Evolutionary conservation across 2,329 filamentous ascomycete genomes (phyloP).

Genomic region (Fusarium nygamai): DNA sequence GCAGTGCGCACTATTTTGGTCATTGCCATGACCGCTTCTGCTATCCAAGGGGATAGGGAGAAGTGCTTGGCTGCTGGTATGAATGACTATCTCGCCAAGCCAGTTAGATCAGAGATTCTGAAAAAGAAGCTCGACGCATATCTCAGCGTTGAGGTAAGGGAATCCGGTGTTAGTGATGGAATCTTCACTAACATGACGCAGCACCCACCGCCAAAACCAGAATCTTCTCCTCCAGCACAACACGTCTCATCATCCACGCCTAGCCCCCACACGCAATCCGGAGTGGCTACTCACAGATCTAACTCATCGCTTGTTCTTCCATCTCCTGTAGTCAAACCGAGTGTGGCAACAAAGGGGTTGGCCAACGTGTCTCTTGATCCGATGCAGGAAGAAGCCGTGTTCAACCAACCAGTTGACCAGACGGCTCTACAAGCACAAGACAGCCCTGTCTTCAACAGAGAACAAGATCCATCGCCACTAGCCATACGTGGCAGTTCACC

Average conservation of each 20-base stretch:
- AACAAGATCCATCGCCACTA: constrained; percentile 28
- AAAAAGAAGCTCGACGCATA: constrained; percentile 80
- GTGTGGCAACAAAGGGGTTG: background rate
- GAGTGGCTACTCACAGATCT: constrained; percentile 9
- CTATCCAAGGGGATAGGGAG: constrained; percentile 92
- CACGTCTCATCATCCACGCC: background rate
- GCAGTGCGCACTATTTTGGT: constrained; percentile 85
- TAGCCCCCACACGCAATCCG: constrained; percentile 13
- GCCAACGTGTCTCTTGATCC: constrained; percentile 38
- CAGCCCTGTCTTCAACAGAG: constrained; percentile 40
- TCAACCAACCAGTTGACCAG: constrained; percentile 46
- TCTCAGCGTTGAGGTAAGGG: constrained; percentile 52
- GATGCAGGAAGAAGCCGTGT: constrained; percentile 47
- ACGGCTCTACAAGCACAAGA: constrained; percentile 40
- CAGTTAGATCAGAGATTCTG: constrained; percentile 87
- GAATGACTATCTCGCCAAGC: constrained; percentile 97
- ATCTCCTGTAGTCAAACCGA: constrained; percentile 7
- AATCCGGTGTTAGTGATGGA: background rate
- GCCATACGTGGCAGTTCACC: constrained; percentile 38
- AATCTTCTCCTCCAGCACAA: constrained; percentile 3
- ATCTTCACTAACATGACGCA: constrained; percentile 19
- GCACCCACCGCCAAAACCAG: constrained; percentile 23
- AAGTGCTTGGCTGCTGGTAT: constrained; percentile 96
- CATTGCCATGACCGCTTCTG: constrained; percentile 96
- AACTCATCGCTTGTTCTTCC: constrained; percentile 13